Conservation (phyloP, 1,139 yeast species). For the Hemisphaericaspora subhashii region DNA sequence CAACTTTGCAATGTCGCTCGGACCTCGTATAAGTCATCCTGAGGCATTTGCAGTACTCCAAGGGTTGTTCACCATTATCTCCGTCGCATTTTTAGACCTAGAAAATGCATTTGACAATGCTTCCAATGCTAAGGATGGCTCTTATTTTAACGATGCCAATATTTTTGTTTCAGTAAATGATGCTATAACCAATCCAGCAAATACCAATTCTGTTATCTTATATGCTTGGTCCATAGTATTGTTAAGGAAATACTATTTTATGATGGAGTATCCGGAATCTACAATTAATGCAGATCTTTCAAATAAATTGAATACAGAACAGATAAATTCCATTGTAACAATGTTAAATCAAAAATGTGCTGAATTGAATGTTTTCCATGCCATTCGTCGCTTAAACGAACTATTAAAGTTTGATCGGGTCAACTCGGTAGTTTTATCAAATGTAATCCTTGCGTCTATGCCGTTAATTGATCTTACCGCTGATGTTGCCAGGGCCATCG, state of each 20-base stretch:
- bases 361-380: constrained; percentile 46
- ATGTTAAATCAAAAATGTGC: constrained; percentile 47
- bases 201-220: constrained; percentile 48
- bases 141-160: constrained; percentile 45
- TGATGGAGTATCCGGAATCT: constrained; percentile 35
- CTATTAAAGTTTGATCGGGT: constrained; percentile 50
- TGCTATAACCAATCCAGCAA: constrained; percentile 27
- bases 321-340: constrained; percentile 20
- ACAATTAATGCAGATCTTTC: constrained; percentile 14
- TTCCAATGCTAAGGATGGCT: constrained; percentile 7
- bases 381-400: constrained; percentile 42
- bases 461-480: constrained; percentile 65
- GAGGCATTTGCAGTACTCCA: constrained; percentile 45
- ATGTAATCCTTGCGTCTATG: constrained; percentile 57
- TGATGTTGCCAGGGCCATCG: constrained; percentile 51
- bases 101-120: constrained; percentile 41
- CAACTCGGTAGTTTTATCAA: constrained; percentile 59
- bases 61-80: constrained; percentile 48
- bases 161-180: constrained; percentile 43
- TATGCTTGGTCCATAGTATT: constrained; percentile 74
- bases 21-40: constrained; percentile 27
- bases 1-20: constrained; percentile 34
- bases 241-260: constrained; percentile 52
- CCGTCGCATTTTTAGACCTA: constrained; percentile 55
- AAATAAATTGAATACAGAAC: constrained; percentile 17